Base-by-base conservation (phyloP, 73 alveolate genomes). In the Durusdinium trenchii region DNA sequence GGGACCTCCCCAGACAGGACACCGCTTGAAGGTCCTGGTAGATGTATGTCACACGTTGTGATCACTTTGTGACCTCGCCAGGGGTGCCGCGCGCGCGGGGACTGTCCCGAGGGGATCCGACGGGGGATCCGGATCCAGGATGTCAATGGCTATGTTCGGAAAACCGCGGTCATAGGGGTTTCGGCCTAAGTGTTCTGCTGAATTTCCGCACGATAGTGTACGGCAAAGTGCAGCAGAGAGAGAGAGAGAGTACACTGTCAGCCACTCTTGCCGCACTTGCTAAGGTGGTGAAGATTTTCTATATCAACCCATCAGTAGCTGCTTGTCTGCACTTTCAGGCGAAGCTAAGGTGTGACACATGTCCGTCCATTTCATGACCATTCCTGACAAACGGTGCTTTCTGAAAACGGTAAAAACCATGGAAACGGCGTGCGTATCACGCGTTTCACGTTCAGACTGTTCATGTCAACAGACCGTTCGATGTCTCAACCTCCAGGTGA, bases 161-260 rank as follows among this genome's bases (percentile, higher is more conserved):
- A 99, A 99, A 99, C 99, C 47, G 99, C 99, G 4, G 99, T 99
- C 71, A 99, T 99, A 67, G 99, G 99, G 26, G 99, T 42, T 36
- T 76, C 32, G 32, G 60, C 40, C 87, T 57, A 26, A 57, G 60
- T 76, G 2, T 36, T 32, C 73, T 60, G 30, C 51, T n/a, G 57
- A 6, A 2, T 32, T 35, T 36, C 61, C 30, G 38, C 10, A 76
- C 87, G 6, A 32, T 9, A 76, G 9, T 26, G 54, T 43, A 28
- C 36, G 7, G 35, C 2, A 20, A 51, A 43, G 48, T 43, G 35
- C 32, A n/a, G 86, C 60, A 67, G 30, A 12, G 30, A n/a, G 60
- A 1, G 48, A 26, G 9, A 57, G 20, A 43, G 45, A 32, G 32
- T 26, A 30, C 2, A 1, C 45, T 42, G 23, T 38, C 42, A 71